Conservation (phyloP, 2,329 filamentous ascomycete genomes). For the Tetracladium maxilliforme region DNA sequence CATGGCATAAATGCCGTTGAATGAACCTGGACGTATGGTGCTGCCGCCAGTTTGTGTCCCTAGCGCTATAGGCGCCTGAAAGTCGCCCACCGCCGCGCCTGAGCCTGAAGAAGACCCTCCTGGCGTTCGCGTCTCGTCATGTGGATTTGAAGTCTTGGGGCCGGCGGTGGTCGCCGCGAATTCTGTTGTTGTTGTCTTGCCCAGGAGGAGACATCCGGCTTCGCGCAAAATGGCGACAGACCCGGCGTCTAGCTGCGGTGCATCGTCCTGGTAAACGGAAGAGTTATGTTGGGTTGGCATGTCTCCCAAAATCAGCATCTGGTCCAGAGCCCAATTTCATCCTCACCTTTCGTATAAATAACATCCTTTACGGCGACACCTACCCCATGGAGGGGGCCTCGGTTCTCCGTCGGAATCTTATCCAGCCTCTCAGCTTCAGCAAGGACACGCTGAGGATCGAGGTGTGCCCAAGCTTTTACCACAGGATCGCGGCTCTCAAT, state of each 20-base stretch:
- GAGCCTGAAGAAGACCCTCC: slow-evolving; percentile 56
- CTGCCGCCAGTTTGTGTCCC: slow-evolving; percentile 55
- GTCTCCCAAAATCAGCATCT: slow-evolving; percentile 17
- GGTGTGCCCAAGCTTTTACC: slow-evolving; percentile 34
- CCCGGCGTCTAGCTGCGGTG: slow-evolving; percentile 31
- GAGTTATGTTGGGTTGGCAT: slow-evolving; percentile 44
- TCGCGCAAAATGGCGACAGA: slow-evolving; percentile 34
- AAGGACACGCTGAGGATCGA: slow-evolving; percentile 29
- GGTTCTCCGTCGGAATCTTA: slow-evolving; percentile 24
- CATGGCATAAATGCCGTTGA: slow-evolving; percentile 47
- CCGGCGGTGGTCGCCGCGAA: slow-evolving; percentile 42
- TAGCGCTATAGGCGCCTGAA: slow-evolving; percentile 42
- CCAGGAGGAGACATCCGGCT: slow-evolving; percentile 41
- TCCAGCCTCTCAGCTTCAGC: slow-evolving; percentile 34
- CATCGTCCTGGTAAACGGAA: slow-evolving; percentile 30
- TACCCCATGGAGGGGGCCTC: slow-evolving; percentile 41
- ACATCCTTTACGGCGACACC: slow-evolving; percentile 46
- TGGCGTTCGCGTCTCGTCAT: slow-evolving; percentile 35
- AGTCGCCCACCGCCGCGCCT: slow-evolving; percentile 49
- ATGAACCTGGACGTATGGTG: slow-evolving; percentile 47
- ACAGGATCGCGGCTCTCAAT: slow-evolving; percentile 26
- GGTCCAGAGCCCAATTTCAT: neutral
- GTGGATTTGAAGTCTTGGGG: slow-evolving; percentile 41
- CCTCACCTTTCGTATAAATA: slow-evolving; percentile 34
- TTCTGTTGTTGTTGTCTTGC: slow-evolving; percentile 47